Percentiles rank a stretch among this genome's conserved stretches.
phyloP scores from a whole-genome alignment of 2,329 filamentous ascomycete species.

The Cytospora leucostoma region DNA sequence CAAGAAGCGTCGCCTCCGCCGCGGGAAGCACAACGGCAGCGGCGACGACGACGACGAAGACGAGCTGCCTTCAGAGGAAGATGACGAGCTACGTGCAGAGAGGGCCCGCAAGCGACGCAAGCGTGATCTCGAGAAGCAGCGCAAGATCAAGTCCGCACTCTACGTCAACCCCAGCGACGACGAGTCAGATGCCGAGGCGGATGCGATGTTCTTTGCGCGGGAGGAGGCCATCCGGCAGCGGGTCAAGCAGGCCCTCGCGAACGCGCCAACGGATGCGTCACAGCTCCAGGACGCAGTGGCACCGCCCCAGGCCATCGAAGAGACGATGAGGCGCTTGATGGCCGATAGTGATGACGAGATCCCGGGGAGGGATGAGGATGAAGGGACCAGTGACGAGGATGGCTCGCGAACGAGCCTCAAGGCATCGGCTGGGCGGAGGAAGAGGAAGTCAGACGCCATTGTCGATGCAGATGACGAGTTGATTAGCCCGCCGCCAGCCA shows the following conservation, averaged over 20 bases:
- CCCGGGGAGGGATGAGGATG: slow-evolving; percentile 1
- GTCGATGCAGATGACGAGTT: slow-evolving; percentile 33
- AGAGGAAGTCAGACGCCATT: slow-evolving; percentile 36
- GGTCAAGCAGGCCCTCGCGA: slow-evolving; percentile 41
- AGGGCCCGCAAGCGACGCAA: slow-evolving; percentile 50
- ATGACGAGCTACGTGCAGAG: slow-evolving; percentile 43
- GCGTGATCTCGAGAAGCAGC: slow-evolving; percentile 73
- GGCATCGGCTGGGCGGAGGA: slow-evolving; percentile 30
- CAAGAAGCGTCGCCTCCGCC: slow-evolving; percentile 60
- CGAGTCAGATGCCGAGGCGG: slow-evolving; percentile 77
- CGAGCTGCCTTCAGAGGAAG: slow-evolving; percentile 54
- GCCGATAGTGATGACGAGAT: slow-evolving; percentile 29
- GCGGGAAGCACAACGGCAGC: slow-evolving; percentile 43
- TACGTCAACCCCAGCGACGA: slow-evolving; percentile 86
- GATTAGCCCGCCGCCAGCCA: slow-evolving; percentile 27
- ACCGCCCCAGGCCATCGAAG: slow-evolving; percentile 26
- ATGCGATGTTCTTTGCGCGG: slow-evolving; percentile 71
- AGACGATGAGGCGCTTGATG: slow-evolving; percentile 30
- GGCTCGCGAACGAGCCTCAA: neutral
- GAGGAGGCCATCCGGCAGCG: slow-evolving; percentile 68
- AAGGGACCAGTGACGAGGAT: slow-evolving; percentile 12
- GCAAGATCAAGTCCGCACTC: slow-evolving; percentile 80
- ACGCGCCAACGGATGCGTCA: slow-evolving; percentile 23
- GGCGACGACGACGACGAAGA: slow-evolving; percentile 47
- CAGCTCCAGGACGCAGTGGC: slow-evolving; percentile 22